A percentile compares a stretch with the other conserved stretches of the same genome.
phyloP scores from a whole-genome alignment of 176 grass and related monocot genomes.

The Paspalum notatum region DNA sequence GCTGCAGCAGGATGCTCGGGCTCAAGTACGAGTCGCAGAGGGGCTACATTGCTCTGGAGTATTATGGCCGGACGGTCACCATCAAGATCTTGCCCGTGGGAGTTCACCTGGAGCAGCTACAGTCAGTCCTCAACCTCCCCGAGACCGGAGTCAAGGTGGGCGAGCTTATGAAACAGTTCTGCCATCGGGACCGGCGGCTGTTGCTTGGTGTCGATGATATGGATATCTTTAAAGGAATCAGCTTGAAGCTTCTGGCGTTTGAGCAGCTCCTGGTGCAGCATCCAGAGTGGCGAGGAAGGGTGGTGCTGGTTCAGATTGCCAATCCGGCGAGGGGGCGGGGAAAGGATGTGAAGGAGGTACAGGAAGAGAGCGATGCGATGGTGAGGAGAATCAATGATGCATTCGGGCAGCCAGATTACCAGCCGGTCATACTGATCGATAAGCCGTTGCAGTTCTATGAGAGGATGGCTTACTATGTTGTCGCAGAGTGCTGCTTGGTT shows the following conservation, averaged over 20 bases:
- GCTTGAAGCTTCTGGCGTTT: constrained; percentile 91
- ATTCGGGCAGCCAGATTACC: constrained; percentile 73
- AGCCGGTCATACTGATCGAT: constrained; percentile 85
- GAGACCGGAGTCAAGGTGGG: constrained; percentile 69
- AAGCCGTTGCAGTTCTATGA: constrained; percentile 81
- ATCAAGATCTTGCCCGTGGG: constrained; percentile 94
- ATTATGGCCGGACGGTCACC: constrained; percentile 87
- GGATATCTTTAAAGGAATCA: constrained; percentile 97
- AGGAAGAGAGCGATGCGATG: constrained; percentile 87
- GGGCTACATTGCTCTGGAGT: constrained; percentile 87
- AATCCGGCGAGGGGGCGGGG: constrained; percentile 88
- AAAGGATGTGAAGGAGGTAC: constrained; percentile 86
- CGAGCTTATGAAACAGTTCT: constrained; percentile 80
- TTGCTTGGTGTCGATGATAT: constrained; percentile 92
- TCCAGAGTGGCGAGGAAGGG: constrained; percentile 66
- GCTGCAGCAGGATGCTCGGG: constrained; percentile 93
- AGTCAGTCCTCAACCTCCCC: constrained; percentile 58
- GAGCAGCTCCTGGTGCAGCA: constrained; percentile 86
- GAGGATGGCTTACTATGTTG: constrained; percentile 93
- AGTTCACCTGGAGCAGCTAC: constrained; percentile 80
- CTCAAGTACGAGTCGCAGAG: constrained; percentile 85
- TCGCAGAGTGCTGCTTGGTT: constrained; percentile 87
- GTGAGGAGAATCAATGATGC: constrained; percentile 78
- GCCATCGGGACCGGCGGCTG: constrained; percentile 45
- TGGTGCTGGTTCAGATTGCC: constrained; percentile 91